phyloP scores from a whole-genome alignment of 225 moss, liverwort and hornwort species.

The Thuidium tamariscinum region DNA sequence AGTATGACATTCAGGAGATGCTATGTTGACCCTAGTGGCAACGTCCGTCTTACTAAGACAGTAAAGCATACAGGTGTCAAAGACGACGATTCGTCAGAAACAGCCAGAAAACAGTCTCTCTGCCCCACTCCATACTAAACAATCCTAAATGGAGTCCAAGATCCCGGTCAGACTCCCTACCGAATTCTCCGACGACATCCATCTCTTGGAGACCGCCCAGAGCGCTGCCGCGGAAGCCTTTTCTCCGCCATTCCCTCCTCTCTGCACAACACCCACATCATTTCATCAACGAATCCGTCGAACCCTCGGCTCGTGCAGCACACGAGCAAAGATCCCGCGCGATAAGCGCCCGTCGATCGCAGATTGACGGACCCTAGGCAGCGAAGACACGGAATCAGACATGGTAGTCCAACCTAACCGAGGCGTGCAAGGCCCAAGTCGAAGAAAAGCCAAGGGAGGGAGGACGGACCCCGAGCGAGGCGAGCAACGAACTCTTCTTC shows the following conservation, averaged over 20 bases:
- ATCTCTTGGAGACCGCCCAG: conserved; percentile 19
- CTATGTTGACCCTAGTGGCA: background rate
- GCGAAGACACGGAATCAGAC: background rate
- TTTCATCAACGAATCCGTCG: background rate
- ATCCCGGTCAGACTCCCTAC: conserved; percentile 1
- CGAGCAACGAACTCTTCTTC: conserved; percentile 15
- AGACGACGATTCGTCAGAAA: background rate
- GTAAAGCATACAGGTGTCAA: background rate
- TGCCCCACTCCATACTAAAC: no score
- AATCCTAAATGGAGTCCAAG: background rate
- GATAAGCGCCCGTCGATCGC: background rate
- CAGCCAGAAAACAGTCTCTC: background rate
- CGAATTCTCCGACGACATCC: conserved; percentile 34
- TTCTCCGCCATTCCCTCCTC: conserved; percentile 11
- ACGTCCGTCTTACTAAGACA: no score
- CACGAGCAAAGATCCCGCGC: background rate
- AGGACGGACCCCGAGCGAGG: conserved; percentile 15
- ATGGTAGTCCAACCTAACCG: background rate
- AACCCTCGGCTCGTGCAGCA: background rate
- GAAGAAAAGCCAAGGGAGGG: background rate
- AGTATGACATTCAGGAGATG: background rate
- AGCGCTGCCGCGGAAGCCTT: conserved; percentile 10
- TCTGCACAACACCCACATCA: background rate
- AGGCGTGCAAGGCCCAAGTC: background rate
- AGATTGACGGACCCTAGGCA: background rate